Evolutionary conservation across 352 stramenopile genomes (phyloP).

Genomic region (Phytophthora capsici): DNA sequence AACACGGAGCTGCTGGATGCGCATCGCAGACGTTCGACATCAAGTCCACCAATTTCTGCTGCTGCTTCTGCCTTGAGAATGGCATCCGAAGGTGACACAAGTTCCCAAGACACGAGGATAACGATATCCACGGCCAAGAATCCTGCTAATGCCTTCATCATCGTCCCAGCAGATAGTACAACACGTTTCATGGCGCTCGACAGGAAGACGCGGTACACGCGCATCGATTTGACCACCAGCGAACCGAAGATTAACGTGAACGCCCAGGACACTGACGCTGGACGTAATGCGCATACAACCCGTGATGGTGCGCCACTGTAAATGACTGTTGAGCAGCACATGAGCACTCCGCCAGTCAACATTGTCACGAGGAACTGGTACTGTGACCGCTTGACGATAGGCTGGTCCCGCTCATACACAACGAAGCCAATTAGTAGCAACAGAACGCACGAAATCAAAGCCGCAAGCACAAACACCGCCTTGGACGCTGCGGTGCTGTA

Average conservation of each 20-base stretch:
- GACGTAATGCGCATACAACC: conserved; percentile 40
- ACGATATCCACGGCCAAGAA: conserved; percentile 47
- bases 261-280: conserved; percentile 37
- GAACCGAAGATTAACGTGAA: conserved; percentile 67
- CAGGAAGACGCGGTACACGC: conserved; percentile 61
- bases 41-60: conserved; percentile 28
- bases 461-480: conserved; percentile 23
- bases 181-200: conserved; percentile 49
- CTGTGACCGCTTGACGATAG: conserved; percentile 74
- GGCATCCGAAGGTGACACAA: conserved; percentile 28
- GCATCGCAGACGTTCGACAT: conserved; percentile 38
- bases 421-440: conserved; percentile 41
- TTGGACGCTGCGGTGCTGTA: conserved; percentile 30
- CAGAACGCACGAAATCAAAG: conserved; percentile 32
- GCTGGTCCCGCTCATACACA: conserved; percentile 37
- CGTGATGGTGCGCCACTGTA: conserved; percentile 55
- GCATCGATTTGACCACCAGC: conserved; percentile 57
- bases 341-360: conserved; percentile 55
- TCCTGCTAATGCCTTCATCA: conserved; percentile 47
- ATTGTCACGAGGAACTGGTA: conserved; percentile 66
- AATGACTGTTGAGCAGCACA: conserved; percentile 44
- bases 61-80: conserved; percentile 14
- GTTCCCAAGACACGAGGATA: conserved; percentile 42
- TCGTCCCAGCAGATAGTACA: conserved; percentile 41
- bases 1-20: conserved; percentile 48